phyloP scores from a whole-genome alignment of 2,329 filamentous ascomycete genomes.

The Neonectria faginata region DNA sequence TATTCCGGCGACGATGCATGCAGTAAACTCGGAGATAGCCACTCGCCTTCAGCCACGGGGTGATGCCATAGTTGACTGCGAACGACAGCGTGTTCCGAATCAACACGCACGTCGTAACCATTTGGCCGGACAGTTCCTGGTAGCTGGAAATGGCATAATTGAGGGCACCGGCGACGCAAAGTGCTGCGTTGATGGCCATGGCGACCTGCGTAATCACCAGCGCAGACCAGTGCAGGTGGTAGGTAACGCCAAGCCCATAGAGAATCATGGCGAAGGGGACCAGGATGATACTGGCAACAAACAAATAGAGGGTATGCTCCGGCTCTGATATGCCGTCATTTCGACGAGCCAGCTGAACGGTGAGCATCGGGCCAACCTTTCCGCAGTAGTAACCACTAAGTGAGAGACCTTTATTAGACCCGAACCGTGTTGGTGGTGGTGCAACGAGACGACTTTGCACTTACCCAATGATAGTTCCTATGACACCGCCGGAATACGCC shows the following conservation, averaged over 20 bases:
- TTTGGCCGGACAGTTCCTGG: slow-evolving; percentile 45
- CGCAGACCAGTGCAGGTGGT: slow-evolving; percentile 49
- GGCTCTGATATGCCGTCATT: slow-evolving; percentile 61
- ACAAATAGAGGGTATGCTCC: slow-evolving; percentile 58
- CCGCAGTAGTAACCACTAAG: slow-evolving; percentile 46
- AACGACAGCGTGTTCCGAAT: slow-evolving; percentile 55
- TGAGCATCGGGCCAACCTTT: slow-evolving; percentile 51
- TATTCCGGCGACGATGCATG: slow-evolving; percentile 25
- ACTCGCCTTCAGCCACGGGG: slow-evolving; percentile 41
- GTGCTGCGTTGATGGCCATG: slow-evolving; percentile 45
- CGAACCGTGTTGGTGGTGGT: not conserved
- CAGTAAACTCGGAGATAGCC: slow-evolving; percentile 26
- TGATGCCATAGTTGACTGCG: slow-evolving; percentile 53
- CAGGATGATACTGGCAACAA: slow-evolving; percentile 53
- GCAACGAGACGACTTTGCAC: not conserved
- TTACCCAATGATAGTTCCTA: slow-evolving; percentile 57
- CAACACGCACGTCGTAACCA: slow-evolving; percentile 48
- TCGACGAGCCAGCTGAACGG: slow-evolving; percentile 56
- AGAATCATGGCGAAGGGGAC: slow-evolving; percentile 57
- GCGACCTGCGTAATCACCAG: slow-evolving; percentile 45
- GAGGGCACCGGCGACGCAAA: slow-evolving; percentile 43
- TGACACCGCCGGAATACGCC: slow-evolving; percentile 46
- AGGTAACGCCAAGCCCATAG: slow-evolving; percentile 52
- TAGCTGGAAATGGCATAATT: slow-evolving; percentile 50
- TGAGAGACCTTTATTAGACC: not conserved